phyloP scores from a whole-genome alignment of 2,329 filamentous ascomycete species.

The Paecilomyces niveus region DNA sequence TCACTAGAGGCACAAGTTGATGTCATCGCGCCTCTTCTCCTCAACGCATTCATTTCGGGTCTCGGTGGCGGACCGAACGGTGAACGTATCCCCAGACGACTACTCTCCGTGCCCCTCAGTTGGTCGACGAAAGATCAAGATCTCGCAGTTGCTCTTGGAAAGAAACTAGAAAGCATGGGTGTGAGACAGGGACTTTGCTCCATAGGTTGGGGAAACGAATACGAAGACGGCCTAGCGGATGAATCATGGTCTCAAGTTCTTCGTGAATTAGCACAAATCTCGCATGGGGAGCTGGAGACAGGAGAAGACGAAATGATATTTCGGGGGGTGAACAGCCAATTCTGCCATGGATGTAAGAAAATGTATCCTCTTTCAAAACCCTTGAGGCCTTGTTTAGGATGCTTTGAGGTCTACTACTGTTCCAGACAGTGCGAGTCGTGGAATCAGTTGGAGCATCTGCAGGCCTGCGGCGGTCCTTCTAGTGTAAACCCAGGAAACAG shows the following conservation, averaged over 20 bases:
- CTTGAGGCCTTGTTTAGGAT: neutral
- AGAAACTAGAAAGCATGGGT: conserved; percentile 4
- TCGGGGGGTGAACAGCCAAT: neutral
- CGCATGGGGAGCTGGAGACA: too few species aligned
- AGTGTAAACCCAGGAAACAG: neutral
- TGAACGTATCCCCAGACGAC: neutral
- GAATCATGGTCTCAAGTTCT: neutral
- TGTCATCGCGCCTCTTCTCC: conserved; percentile 1
- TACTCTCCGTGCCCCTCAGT: conserved; percentile 2
- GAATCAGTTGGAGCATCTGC: neutral
- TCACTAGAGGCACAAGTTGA: neutral
- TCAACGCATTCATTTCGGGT: neutral
- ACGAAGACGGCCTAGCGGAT: neutral
- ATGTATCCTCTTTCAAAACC: neutral
- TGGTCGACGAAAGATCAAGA: conserved; percentile 5
- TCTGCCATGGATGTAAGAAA: neutral
- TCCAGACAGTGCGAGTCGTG: neutral
- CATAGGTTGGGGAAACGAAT: neutral
- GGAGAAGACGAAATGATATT: neutral
- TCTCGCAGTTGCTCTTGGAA: conserved; percentile 4
- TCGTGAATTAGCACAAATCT: neutral
- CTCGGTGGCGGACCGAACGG: neutral
- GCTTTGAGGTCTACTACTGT: neutral
- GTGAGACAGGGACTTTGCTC: conserved; percentile 5
- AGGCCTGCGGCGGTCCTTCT: neutral